Evolutionary conservation across 345 rosid species (phyloP).

Genomic region (Gossypium longicalyx): DNA sequence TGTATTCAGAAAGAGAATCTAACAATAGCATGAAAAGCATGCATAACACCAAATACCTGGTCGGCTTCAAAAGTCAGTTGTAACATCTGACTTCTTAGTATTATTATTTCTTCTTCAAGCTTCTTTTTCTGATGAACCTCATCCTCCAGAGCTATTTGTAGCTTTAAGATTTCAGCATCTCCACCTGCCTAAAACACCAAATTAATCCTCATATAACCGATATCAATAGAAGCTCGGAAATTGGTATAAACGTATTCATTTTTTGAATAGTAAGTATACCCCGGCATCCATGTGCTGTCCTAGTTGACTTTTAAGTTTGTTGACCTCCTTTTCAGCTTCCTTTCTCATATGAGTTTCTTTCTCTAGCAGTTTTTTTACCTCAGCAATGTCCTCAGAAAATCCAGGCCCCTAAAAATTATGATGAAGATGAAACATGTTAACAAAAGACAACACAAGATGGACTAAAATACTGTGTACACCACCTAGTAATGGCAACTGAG

Average conservation of each 20-base stretch:
- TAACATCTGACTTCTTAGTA: conserved; percentile 71
- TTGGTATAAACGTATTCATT: background rate
- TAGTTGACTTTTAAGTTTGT: conserved; percentile 59
- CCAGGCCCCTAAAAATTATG: conserved; percentile 35
- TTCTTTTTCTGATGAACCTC: conserved; percentile 70
- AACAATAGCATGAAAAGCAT: background rate
- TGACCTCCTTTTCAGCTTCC: conserved; percentile 80
- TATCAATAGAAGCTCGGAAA: background rate
- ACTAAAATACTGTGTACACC: background rate
- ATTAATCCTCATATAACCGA: conserved; percentile 16
- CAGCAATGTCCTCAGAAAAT: conserved; percentile 46
- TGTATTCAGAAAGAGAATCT: background rate
- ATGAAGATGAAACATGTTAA: background rate
- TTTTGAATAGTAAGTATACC: conserved; percentile 40
- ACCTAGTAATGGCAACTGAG: background rate
- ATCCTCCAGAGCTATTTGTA: conserved; percentile 71
- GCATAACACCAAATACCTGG: conserved; percentile 51
- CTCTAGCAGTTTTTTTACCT: conserved; percentile 52
- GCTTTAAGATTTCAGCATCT: conserved; percentile 64
- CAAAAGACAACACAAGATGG: background rate
- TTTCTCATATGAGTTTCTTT: conserved; percentile 65
- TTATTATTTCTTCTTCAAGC: conserved; percentile 75
- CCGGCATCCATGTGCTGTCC: conserved; percentile 48
- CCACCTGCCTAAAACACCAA: conserved; percentile 51
- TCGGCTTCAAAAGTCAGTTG: conserved; percentile 89